phyloP scores from a whole-genome alignment of 2,329 filamentous ascomycete genomes.

The Xylariaceae sp. region DNA sequence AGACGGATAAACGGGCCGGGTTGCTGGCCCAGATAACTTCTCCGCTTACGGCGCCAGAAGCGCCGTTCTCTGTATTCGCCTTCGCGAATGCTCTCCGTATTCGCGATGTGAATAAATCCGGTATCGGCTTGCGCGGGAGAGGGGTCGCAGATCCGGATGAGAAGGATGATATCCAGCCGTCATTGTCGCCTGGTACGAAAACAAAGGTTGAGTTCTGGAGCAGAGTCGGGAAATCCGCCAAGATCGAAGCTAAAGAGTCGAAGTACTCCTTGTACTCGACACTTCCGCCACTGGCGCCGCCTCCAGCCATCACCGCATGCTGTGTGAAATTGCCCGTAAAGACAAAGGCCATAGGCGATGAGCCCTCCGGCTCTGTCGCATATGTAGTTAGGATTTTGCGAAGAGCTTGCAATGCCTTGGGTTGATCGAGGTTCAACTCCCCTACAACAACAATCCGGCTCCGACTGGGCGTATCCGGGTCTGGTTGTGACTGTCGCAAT shows the following conservation, averaged over 20 bases:
- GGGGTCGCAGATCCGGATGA: slow-evolving; percentile 66
- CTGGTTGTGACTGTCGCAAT: slow-evolving; percentile 39
- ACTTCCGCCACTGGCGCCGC: slow-evolving; percentile 68
- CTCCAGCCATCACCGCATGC: slow-evolving; percentile 60
- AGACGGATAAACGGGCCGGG: slow-evolving; percentile 74
- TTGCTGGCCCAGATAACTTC: slow-evolving; percentile 87
- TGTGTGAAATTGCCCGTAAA: slow-evolving; percentile 79
- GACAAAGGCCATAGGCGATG: slow-evolving; percentile 72
- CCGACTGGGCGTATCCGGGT: slow-evolving; percentile 34
- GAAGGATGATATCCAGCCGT: slow-evolving; percentile 92
- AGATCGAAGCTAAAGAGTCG: slow-evolving; percentile 73
- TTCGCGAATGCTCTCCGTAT: slow-evolving; percentile 73
- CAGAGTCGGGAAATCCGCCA: slow-evolving; percentile 78
- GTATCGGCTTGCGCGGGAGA: slow-evolving; percentile 66
- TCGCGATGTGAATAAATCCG: slow-evolving; percentile 84
- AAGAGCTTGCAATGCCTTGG: slow-evolving; percentile 73
- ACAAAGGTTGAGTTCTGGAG: slow-evolving; percentile 77
- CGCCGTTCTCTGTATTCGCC: slow-evolving; percentile 65
- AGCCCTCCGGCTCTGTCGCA: slow-evolving; percentile 55
- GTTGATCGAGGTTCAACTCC: slow-evolving; percentile 81
- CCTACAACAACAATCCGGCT: slow-evolving; percentile 69
- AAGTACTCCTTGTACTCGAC: slow-evolving; percentile 98
- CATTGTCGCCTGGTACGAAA: slow-evolving; percentile 93
- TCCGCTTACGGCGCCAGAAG: slow-evolving; percentile 49
- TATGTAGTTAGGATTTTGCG: slow-evolving; percentile 74